Base-by-base conservation (phyloP, 2,329 filamentous ascomycete species). In the Chaetomiaceae sp. region DNA sequence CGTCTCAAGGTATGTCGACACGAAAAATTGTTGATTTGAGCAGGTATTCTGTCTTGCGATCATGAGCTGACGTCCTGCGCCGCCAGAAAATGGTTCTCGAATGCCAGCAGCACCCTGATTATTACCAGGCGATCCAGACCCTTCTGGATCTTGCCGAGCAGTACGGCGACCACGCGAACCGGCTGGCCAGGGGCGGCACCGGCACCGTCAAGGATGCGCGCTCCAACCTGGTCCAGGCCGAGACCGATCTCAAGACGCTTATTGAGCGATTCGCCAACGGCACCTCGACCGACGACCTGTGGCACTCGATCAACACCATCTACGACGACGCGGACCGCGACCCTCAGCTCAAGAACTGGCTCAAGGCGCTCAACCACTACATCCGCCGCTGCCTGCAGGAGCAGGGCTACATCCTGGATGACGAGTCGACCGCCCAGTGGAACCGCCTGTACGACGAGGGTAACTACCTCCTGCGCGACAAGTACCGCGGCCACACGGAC, bases 51-150 rank as follows among this genome's bases (percentile, higher is more conserved):
- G n/a, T n/a, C n/a, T n/a, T n/a, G n/a, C n/a, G n/a, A 27, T 27
- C 25, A 12, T 19, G 2, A 5, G 16, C 59, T 66, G 58, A 68
- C 45, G 33, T 14, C 0, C 3, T 25, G 6, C 48, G 16, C n/a
- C n/a, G n/a, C n/a, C 31, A 92, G 83, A 97, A 97, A 82, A 95
- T 97, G 87, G 74, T 99, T 34, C 83, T 96, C 40, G 93, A 99
- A 71, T 90, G 95, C 62, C 93, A 99, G 72, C 88, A 92, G 50
- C 93, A 97, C 65, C 82, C 88, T 52, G 92, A 99, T 63, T 99
- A 97, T 70, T 84, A 91, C 60, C 80, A 87, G 68, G 93, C 93
- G n/a, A 85, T 99, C 57, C 82, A 90, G 62, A 95, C 92, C 3
- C 75, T 99, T 5, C 78, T 99, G 25, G 76, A 81, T 37, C 76